These are phyloP conservation scores for Neurospora discreta DNA, from an alignment of 495 filamentous ascomycete species.

Conservation along the genomic window DNA sequence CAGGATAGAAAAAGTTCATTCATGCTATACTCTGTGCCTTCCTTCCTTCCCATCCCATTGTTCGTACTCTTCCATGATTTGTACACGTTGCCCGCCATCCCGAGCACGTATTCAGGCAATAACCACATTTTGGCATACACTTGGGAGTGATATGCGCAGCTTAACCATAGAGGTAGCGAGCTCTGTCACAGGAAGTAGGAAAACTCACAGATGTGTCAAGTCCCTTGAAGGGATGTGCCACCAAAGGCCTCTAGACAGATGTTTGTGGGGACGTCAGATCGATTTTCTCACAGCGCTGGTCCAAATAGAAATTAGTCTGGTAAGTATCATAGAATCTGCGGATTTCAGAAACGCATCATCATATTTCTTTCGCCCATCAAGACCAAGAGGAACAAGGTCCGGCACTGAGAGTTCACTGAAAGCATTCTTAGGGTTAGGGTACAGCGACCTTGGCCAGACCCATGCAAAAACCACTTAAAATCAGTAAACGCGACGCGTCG, in stretches of 20 bases:
- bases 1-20: neutral
- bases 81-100: neutral
- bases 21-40: neutral
- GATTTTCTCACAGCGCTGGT: too few species aligned
- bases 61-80: neutral
- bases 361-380: neutral
- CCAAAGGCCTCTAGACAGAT: neutral
- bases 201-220: neutral
- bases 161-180: neutral
- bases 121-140: neutral
- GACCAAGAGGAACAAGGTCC: neutral
- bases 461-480: slow-evolving; percentile 15
- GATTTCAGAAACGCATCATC: neutral
- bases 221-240: neutral
- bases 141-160: neutral
- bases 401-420: neutral
- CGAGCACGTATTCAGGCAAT: neutral
- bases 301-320: neutral
- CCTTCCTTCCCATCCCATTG: neutral
- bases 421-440: slow-evolving; percentile 10
- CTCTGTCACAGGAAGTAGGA: neutral
- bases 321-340: neutral
- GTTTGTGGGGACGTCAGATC: neutral
- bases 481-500: slow-evolving; percentile 13
- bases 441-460: neutral